Evolutionary conservation across 2,329 filamentous ascomycete species (phyloP), one percentile per base, ranked within the genome.

Genomic region (Endoconidiophora laricicola): DNA sequence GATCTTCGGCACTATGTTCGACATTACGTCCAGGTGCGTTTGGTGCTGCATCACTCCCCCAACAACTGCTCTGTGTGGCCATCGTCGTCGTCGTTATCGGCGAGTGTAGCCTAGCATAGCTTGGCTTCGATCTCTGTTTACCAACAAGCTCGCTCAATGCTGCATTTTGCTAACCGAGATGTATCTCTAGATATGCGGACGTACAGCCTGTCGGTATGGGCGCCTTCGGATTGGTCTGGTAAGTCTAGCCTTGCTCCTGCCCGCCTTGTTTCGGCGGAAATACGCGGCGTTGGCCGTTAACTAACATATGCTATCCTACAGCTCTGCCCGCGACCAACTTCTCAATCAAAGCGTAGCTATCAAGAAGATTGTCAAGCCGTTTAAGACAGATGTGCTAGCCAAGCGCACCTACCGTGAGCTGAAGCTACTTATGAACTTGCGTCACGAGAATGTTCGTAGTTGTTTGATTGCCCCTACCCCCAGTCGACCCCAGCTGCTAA

Each of bases 291-390:
- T 44, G 10, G 14, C 37, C 20, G 9, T 12, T 16, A 6, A 20
- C 12, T 26, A 44, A 44, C 23, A 24, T 24, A 14, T 22, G 10
- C 16, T n/a, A 7, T 20, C 48, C 22, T 43, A 55, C 57, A 96
- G 90, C 69, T 96, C 91, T 56, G 91, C 91, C 52, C 90, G 87
- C 69, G 91, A 98, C 66, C 88, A 96, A 71, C 86, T 98, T 67
- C 96, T 91, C 54, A 85, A 78, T 65, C 88, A 95, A 67, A 87
- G 88, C 67, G 91, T 98, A 55, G 91, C 91, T 53, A 88, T 98
- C 64, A 98, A 98, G 78, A 98, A 98, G 78, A 98, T 98, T 63
- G 96, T 98, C 90, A 98, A 96, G 73, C 91, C 91, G 7, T 98
- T 98, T 69, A 95, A 88, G 74, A 98, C 91, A n/a, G 88, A 91